Conservation (phyloP, 1,284 basidiomycete species). For the Kwoniella shivajii region DNA sequence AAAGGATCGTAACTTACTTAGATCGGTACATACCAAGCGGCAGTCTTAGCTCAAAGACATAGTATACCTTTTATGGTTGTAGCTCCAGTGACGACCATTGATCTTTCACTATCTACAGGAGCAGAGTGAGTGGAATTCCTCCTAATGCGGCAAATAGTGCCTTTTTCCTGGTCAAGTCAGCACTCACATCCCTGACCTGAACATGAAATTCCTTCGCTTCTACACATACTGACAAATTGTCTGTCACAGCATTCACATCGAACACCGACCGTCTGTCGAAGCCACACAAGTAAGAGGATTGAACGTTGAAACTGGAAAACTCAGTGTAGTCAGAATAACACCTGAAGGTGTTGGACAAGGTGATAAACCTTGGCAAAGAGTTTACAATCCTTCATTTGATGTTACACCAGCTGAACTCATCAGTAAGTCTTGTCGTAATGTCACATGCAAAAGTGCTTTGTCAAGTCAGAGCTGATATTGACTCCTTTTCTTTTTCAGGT, state of each 20-base stretch:
- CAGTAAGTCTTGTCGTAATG: conserved; percentile 34
- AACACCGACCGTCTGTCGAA: conserved; percentile 81
- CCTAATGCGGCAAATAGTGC: too few species aligned
- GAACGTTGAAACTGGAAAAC: conserved; percentile 45
- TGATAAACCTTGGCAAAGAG: conserved; percentile 52
- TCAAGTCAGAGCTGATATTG: conserved; percentile 58
- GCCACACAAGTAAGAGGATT: conserved; percentile 80
- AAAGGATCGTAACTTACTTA: conserved; percentile 50
- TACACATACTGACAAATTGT: background rate
- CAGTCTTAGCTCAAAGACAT: conserved; percentile 80
- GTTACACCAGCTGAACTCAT: conserved; percentile 80
- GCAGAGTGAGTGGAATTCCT: conserved; percentile 60
- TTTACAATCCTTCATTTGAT: conserved; percentile 92
- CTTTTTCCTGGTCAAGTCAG: too few species aligned
- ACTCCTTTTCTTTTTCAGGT: conserved; percentile 17
- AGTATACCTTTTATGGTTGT: conserved; percentile 85
- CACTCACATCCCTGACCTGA: too few species aligned
- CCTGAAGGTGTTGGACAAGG: conserved; percentile 53
- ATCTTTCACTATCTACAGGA: conserved; percentile 74
- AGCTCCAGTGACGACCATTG: conserved; percentile 85
- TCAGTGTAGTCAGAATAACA: conserved; percentile 52
- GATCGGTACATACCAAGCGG: conserved; percentile 89
- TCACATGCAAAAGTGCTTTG: conserved; percentile 1
- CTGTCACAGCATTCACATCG: conserved; percentile 75
- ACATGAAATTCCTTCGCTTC: too few species aligned